Base-by-base conservation (phyloP, 2,329 filamentous ascomycete genomes). In the Coniochaeta sp. region DNA sequence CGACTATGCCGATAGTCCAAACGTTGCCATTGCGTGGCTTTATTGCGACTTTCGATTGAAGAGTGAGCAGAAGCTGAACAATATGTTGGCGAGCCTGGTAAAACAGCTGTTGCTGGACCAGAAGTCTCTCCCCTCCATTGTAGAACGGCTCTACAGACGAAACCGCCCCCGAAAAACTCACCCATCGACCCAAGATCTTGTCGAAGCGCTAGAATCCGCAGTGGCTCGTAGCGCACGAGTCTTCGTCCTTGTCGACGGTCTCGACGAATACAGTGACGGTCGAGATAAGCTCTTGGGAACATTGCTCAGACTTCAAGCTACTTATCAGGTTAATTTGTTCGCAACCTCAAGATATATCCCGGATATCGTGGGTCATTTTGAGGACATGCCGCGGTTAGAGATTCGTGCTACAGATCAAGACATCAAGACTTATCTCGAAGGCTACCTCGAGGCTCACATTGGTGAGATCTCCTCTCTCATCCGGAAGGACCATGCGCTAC, bases 301-400 rank as follows among this genome's bases (percentile, higher is more conserved):
- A 36, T 34, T 67, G 1, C 64, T 65, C 16, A 9, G 26, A 17
- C 58, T 67, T 14, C 64, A 64, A 40, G 6, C 1, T 0, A 40
- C 9, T 0, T 47, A 3, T 0, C 52, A 52, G 4, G 31, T 59
- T 8, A 71, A 64, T 5, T 0, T 67, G 3, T 62, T 72, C 14
- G 63, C 59, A 2, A 72, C 69, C 0, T 71, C 68, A 0, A 62
- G 69, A 6, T 24, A 19, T 0, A 66, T 67, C 1, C 65, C 63
- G 6, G 70, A 71, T 1, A 65, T 77, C 7, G 57, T 57, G 4
- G 64, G 64, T 4, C 68, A 70, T 50, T 68, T 59, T 58, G 67
- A 31, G 2, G 9, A 33, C n/a, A 3, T 8, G 1, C 7, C 19
- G 19, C 19, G 22, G 22, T 7, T 64, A 12, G 65, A 67, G 14